phyloP scores from a whole-genome alignment of 176 grass and related monocot genomes.

The Paspalum notatum region DNA sequence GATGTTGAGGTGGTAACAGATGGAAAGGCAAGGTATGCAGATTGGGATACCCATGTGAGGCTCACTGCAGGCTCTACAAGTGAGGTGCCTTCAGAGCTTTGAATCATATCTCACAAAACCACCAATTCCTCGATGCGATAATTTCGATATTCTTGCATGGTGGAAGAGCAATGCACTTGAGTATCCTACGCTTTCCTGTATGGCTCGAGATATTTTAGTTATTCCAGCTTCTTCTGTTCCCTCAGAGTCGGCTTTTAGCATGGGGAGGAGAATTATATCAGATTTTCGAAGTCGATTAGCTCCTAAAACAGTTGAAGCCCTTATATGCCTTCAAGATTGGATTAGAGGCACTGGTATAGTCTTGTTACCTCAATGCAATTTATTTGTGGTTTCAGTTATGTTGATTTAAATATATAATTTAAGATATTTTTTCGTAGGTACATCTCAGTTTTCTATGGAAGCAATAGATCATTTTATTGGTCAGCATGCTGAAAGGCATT shows the following conservation, averaged over 20 bases:
- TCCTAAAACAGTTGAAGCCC: not conserved
- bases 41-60: too few relatives aligned
- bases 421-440: too few relatives aligned
- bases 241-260: not conserved
- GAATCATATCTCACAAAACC: not conserved
- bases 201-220: not conserved
- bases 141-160: not conserved
- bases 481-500: too few relatives aligned
- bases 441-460: too few relatives aligned
- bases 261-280: not conserved
- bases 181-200: not conserved
- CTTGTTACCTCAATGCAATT: too few relatives aligned
- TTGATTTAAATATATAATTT: too few relatives aligned
- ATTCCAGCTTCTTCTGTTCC: not conserved
- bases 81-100: too few relatives aligned
- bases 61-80: too few relatives aligned
- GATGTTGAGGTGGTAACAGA: fast-evolving
- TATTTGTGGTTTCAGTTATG: too few relatives aligned
- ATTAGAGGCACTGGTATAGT: too few relatives aligned
- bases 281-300: not conserved
- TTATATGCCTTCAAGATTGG: not conserved
- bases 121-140: not conserved
- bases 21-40: not conserved
- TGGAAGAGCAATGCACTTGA: not conserved
- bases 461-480: too few relatives aligned